Evolutionary conservation across 164 flowering plant genomes (phyloP).

Genomic region (Malania oleifera): DNA sequence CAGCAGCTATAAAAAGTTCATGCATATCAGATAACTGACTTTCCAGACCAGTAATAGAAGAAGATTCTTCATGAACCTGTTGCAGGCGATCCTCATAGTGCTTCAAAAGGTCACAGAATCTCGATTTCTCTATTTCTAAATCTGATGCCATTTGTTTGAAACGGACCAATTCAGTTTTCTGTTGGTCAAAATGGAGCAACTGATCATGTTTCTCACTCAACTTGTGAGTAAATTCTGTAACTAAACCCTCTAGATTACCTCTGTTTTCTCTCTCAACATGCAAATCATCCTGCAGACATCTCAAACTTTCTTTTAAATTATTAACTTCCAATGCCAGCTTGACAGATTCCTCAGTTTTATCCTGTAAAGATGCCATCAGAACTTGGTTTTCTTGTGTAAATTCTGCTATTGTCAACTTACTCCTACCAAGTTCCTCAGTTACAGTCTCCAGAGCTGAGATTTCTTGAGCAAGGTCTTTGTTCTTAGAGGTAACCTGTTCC

Average conservation of each 20-base stretch:
- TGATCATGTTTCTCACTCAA: slow-evolving; percentile 40
- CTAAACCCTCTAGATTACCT: slow-evolving; percentile 35
- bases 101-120: slow-evolving; percentile 23
- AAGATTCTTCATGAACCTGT: slow-evolving; percentile 28
- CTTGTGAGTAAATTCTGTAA: slow-evolving; percentile 41
- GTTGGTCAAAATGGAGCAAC: slow-evolving; percentile 31
- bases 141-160: slow-evolving; percentile 41
- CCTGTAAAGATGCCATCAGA: slow-evolving; percentile 33
- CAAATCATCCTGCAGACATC: slow-evolving; percentile 38
- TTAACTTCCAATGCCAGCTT: slow-evolving; percentile 43
- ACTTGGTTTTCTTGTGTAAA: slow-evolving; percentile 31
- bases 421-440: slow-evolving; percentile 41
- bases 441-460: slow-evolving; percentile 36
- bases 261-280: slow-evolving; percentile 39
- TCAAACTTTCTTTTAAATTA: slow-evolving; percentile 34
- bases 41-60: slow-evolving; percentile 37
- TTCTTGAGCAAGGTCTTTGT: slow-evolving; percentile 39
- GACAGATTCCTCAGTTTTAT: slow-evolving; percentile 39
- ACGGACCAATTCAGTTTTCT: slow-evolving; percentile 38
- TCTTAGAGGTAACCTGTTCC: slow-evolving; percentile 39
- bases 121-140: slow-evolving; percentile 48
- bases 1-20: slow-evolving; percentile 42
- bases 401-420: slow-evolving; percentile 27
- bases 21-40: slow-evolving; percentile 37
- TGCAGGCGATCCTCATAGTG: slow-evolving; percentile 27